Evolutionary conservation across 306 rosid genomes (phyloP).

Genomic region (Gynostemma pentaphyllum): DNA sequence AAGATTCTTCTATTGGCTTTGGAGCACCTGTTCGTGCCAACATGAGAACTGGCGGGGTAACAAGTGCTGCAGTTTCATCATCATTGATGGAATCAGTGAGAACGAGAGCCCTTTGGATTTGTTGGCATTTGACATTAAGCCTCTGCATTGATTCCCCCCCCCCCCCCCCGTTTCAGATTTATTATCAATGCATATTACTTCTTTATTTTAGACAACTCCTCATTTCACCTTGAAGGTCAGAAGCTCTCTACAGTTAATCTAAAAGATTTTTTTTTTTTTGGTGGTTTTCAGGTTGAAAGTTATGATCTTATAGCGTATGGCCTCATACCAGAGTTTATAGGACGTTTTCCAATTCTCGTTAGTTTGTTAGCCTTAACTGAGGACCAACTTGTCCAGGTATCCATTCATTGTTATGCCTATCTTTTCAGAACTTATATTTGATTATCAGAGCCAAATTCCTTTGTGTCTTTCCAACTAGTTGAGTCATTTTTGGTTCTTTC

Average conservation of each 20-base stretch:
- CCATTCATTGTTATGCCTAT: conserved; percentile 1
- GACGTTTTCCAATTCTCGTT: conserved; percentile 89
- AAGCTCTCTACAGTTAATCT: background rate
- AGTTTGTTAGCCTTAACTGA: conserved; percentile 83
- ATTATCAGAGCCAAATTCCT: background rate
- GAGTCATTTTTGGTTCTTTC: background rate
- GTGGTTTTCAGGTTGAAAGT: conserved; percentile 79
- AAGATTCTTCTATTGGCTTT: conserved; percentile 93
- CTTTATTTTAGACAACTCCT: background rate
- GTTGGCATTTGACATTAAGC: conserved; percentile 8
- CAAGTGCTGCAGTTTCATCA: conserved; percentile 58
- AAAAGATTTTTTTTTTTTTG: conserved; percentile 3
- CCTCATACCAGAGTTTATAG: conserved; percentile 96
- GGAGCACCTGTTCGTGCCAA: conserved; percentile 97
- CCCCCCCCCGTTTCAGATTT: background rate
- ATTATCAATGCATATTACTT: background rate
- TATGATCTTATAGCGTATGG: conserved; percentile 92
- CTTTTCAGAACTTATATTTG: background rate
- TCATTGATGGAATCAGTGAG: conserved; percentile 82
- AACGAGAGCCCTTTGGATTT: conserved; percentile 10
- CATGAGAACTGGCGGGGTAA: conserved; percentile 64
- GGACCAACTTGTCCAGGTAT: conserved; percentile 91
- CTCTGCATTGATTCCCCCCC: background rate
- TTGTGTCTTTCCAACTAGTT: background rate
- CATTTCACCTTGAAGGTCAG: background rate